phyloP scores from a whole-genome alignment of 345 rosid genomes.

The Eutrema japonicum region DNA sequence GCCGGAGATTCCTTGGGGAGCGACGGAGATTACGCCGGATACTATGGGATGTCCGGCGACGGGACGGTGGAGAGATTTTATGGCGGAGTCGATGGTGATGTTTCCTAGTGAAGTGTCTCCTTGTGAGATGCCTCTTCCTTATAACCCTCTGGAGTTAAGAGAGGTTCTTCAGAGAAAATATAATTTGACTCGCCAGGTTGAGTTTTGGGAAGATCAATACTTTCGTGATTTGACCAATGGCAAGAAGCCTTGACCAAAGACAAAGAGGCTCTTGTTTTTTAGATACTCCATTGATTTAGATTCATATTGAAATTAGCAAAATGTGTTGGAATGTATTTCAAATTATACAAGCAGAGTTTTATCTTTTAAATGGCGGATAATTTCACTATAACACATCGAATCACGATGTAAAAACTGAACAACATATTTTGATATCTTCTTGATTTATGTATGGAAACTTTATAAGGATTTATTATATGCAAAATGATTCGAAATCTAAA shows the following conservation, averaged over 20 bases:
- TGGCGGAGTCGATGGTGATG: conserved; percentile 63
- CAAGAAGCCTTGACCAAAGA: conserved; percentile 31
- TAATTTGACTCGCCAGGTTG: conserved; percentile 52
- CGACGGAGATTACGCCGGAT: conserved; percentile 58
- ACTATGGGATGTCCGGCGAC: conserved; percentile 47
- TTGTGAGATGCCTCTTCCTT: conserved; percentile 60
- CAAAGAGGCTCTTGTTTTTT: conserved; percentile 4
- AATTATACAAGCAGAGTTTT: too few species aligned
- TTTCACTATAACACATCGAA: too few species aligned
- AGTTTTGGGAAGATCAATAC: conserved; percentile 56
- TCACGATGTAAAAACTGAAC: background rate
- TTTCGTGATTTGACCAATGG: conserved; percentile 34
- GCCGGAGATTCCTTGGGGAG: conserved; percentile 57
- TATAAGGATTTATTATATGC: background rate
- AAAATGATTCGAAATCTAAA: background rate
- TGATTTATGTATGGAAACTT: background rate
- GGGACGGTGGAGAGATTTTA: conserved; percentile 53
- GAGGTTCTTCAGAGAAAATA: conserved; percentile 49
- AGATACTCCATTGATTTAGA: background rate
- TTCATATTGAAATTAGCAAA: conserved; percentile 7
- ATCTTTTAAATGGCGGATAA: too few species aligned
- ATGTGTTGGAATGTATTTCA: too few species aligned
- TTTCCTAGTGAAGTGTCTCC: conserved; percentile 56
- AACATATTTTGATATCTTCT: background rate
- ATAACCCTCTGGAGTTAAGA: conserved; percentile 42